Conservation (phyloP, 140 eudicot genomes). For the Oenanthe javanica region DNA sequence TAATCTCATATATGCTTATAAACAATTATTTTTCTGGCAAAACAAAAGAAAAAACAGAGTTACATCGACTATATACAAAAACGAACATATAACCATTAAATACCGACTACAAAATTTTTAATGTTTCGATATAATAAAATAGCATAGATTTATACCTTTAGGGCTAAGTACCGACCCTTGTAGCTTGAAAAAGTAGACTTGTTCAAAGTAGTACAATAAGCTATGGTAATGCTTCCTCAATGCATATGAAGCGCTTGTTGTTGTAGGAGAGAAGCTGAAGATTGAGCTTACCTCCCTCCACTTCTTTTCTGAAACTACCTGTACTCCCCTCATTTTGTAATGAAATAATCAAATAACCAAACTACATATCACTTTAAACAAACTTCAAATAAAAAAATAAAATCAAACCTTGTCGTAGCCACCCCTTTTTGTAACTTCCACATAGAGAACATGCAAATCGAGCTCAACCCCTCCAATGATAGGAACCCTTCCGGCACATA, state of each 20-base stretch:
- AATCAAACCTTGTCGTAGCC: slow-evolving; percentile 50
- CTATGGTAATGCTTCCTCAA: slow-evolving; percentile 31
- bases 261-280: slow-evolving; percentile 32
- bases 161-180: slow-evolving; percentile 10
- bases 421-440: slow-evolving; percentile 56
- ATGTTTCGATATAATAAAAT: too few relatives aligned
- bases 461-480: slow-evolving; percentile 65
- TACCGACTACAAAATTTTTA: too few relatives aligned
- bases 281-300: slow-evolving; percentile 38
- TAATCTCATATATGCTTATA: neutral
- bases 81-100: too few relatives aligned
- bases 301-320: slow-evolving; percentile 46
- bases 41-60: neutral
- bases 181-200: slow-evolving; percentile 26
- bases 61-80: neutral
- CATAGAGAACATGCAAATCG: slow-evolving; percentile 46
- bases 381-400: neutral
- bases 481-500: slow-evolving; percentile 33
- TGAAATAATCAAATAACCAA: too few relatives aligned
- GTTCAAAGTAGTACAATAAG: slow-evolving; percentile 18
- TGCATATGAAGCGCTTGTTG: slow-evolving; percentile 43
- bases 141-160: slow-evolving; percentile 7
- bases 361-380: too few relatives aligned
- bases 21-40: neutral
- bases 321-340: neutral